phyloP scores from a whole-genome alignment of 495 filamentous ascomycete species.

The Usnea hakonensis region DNA sequence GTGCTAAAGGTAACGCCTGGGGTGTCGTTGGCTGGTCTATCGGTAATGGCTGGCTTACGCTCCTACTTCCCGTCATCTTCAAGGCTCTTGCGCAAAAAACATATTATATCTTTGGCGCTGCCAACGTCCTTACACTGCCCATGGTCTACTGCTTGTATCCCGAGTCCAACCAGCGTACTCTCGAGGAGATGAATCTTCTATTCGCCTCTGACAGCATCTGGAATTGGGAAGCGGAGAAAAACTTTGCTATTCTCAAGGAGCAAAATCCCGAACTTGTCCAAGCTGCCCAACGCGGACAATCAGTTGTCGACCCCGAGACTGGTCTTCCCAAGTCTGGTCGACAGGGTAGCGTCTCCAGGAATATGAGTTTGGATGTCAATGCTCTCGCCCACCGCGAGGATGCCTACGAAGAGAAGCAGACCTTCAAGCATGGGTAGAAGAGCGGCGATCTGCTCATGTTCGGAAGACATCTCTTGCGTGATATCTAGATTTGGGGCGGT shows the following conservation, averaged over 20 bases:
- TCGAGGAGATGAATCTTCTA: conserved; percentile 63
- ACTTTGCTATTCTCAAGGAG: conserved; percentile 45
- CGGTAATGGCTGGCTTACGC: conserved; percentile 59
- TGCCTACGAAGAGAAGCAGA: conserved; percentile 23
- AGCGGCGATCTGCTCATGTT: neutral
- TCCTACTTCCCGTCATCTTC: conserved; percentile 60
- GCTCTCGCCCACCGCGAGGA: conserved; percentile 19
- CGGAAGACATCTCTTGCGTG: conserved; percentile 1
- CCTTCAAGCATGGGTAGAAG: conserved; percentile 23
- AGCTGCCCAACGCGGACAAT: conserved; percentile 38
- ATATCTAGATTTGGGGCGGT: neutral
- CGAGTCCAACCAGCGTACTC: conserved; percentile 58
- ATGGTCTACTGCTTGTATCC: conserved; percentile 65
- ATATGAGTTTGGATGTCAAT: conserved; percentile 26
- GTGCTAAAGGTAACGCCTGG: conserved; percentile 67
- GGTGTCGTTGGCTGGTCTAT: conserved; percentile 68
- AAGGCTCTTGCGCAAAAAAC: conserved; percentile 55
- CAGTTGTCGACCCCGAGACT: conserved; percentile 42
- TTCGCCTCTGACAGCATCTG: conserved; percentile 54
- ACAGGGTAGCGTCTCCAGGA: conserved; percentile 19
- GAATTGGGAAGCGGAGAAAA: conserved; percentile 59
- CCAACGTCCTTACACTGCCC: conserved; percentile 54
- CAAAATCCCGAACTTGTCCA: conserved; percentile 45
- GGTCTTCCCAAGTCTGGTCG: conserved; percentile 27
- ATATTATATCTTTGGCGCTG: conserved; percentile 57